Base-by-base conservation (phyloP, 441 rosid species). In the Raphanus hybrid region DNA sequence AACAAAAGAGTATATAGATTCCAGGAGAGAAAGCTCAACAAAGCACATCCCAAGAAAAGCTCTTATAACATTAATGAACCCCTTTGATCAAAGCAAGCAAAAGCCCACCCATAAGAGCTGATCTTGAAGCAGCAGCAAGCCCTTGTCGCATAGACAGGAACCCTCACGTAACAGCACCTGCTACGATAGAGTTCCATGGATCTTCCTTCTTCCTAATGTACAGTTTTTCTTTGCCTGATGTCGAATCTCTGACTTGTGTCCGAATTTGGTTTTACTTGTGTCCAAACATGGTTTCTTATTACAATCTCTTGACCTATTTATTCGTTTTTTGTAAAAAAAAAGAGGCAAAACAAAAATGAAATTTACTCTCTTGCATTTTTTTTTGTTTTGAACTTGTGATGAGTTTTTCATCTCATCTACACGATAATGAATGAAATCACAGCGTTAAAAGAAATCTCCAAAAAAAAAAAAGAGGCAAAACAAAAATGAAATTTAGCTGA, bases 161-260 rank as follows among this genome's bases (percentile, higher is more conserved):
- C 9, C 91, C 94, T 50, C 88, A 88, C 0, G 91, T 88, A 63
- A 89, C 90, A 64, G 94, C 89, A 73, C 91, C 91, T 8, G 91
- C 88, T 35, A 85, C 12, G 37, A 90, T 82, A 0, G 91, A 83
- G 84, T 90, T 90, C 94, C 90, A 89, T 3, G 87, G 94, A 82
- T 89, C 94, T 75, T 89, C 94, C 69, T 90, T 90, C 73, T 90
- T 88, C 74, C 91, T 82, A 3, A 84, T 39, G 70, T 80, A 80
- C 54, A 88, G 23, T 20, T 14, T 15, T 52, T 39, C 0, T 1
- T 52, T 14, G 18, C 18, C 57, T 48, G 3, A 50, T 14, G 57
- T 14, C 14, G 57, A 50, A 50, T 5, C 57, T 14, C 0, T 50
- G 8, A 50, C 57, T 6, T 50, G 18, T 50, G 57, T 50, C 57